Percentiles rank a stretch among this genome's conserved stretches.
Evolutionary conservation across 345 rosid species (phyloP).

Genomic region (Salix viminalis): DNA sequence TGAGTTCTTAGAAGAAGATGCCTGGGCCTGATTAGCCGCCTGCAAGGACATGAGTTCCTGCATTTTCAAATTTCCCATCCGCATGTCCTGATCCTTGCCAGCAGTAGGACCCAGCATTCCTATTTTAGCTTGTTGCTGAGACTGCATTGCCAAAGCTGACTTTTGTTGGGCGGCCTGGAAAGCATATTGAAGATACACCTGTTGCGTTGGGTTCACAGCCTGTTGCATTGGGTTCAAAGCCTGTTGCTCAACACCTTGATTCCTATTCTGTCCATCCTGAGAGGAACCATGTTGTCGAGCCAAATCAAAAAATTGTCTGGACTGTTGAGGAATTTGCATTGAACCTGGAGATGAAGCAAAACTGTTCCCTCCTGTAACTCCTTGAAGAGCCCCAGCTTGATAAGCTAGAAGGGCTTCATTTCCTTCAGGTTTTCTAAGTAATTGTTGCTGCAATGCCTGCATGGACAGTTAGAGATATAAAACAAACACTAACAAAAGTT

Average conservation of each 20-base stretch:
- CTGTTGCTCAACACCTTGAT: slow-evolving; percentile 59
- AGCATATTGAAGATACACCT: slow-evolving; percentile 82
- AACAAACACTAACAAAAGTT: not conserved
- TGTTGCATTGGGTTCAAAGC: slow-evolving; percentile 70
- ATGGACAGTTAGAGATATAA: slow-evolving; percentile 15
- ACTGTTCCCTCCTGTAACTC: slow-evolving; percentile 64
- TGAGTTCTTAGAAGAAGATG: slow-evolving; percentile 68
- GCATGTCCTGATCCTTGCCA: slow-evolving; percentile 65
- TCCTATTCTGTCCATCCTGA: slow-evolving; percentile 67
- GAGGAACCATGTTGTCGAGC: slow-evolving; percentile 64
- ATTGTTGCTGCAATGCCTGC: slow-evolving; percentile 55
- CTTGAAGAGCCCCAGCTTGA: slow-evolving; percentile 71
- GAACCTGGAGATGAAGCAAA: slow-evolving; percentile 61
- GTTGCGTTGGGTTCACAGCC: slow-evolving; percentile 78
- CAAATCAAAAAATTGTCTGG: slow-evolving; percentile 72
- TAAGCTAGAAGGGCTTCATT: slow-evolving; percentile 70
- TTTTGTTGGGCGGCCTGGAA: slow-evolving; percentile 61
- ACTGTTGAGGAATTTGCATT: slow-evolving; percentile 75
- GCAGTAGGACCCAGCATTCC: slow-evolving; percentile 50
- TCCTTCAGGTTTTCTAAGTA: slow-evolving; percentile 63
- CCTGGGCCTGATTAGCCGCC: slow-evolving; percentile 66
- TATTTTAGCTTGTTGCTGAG: slow-evolving; percentile 75
- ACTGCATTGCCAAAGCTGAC: slow-evolving; percentile 42
- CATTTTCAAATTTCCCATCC: slow-evolving; percentile 66
- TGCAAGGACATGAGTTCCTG: slow-evolving; percentile 76